Conservation (phyloP, 1,139 yeast genomes). For the Nematodospora anomalae region DNA sequence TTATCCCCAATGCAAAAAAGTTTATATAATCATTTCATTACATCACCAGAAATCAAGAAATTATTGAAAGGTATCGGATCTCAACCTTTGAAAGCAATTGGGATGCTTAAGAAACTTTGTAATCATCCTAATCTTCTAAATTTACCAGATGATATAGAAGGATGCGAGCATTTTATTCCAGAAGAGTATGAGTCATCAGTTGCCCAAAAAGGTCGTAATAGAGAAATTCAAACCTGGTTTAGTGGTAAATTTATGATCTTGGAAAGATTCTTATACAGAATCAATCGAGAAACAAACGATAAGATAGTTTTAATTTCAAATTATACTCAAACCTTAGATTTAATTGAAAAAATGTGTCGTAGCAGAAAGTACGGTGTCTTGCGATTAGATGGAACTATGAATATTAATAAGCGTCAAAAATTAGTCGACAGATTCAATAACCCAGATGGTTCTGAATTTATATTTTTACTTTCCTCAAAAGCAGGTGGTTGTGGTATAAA, state of each 20-base stretch:
- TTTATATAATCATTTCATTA: slow-evolving; percentile 71
- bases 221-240: slow-evolving; percentile 59
- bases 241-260: slow-evolving; percentile 64
- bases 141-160: slow-evolving; percentile 74
- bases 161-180: slow-evolving; percentile 66
- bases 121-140: slow-evolving; percentile 87
- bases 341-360: slow-evolving; percentile 85
- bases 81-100: slow-evolving; percentile 90
- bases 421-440: slow-evolving; percentile 89
- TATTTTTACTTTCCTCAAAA: slow-evolving; percentile 85
- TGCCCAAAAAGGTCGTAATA: slow-evolving; percentile 35
- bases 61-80: slow-evolving; percentile 70
- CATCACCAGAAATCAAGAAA: slow-evolving; percentile 76
- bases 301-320: slow-evolving; percentile 93
- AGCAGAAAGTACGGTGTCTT: slow-evolving; percentile 71
- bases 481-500: slow-evolving; percentile 99
- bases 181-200: slow-evolving; percentile 59
- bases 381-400: slow-evolving; percentile 90
- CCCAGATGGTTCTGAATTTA: slow-evolving; percentile 85
- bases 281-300: slow-evolving; percentile 80
- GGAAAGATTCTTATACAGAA: slow-evolving; percentile 75
- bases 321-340: slow-evolving; percentile 89
- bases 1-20: slow-evolving; percentile 74
- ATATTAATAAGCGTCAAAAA: slow-evolving; percentile 88
- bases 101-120: slow-evolving; percentile 82